Percentiles rank a stretch among this genome's conserved stretches.
Conservation (phyloP, 2,329 filamentous ascomycete genomes). For the Coniochaeta hoffmannii region DNA sequence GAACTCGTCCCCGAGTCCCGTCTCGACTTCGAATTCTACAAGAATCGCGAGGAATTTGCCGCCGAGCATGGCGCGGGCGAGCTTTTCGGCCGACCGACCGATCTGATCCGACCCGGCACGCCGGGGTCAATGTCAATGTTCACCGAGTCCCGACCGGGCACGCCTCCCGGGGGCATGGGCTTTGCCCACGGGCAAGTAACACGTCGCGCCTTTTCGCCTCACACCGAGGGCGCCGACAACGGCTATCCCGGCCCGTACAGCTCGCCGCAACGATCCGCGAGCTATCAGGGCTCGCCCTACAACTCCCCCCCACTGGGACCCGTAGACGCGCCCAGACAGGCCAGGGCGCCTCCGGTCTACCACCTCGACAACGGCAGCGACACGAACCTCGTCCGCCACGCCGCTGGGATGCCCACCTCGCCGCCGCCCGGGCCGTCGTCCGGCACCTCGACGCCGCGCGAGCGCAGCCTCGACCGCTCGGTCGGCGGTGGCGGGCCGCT, state of each 20-base stretch:
- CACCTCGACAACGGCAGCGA: conserved; percentile 36
- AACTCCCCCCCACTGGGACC: conserved; percentile 7
- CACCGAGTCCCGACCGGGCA: conserved; percentile 41
- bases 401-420: conserved; percentile 42
- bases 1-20: conserved; percentile 82
- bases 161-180: conserved; percentile 34
- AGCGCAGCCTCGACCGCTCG: conserved; percentile 14
- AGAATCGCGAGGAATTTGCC: conserved; percentile 80
- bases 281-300: conserved; percentile 10
- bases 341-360: conserved; percentile 41
- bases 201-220: conserved; percentile 15
- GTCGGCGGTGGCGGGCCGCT: conserved; percentile 17
- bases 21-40: conserved; percentile 88
- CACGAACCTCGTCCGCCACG: conserved; percentile 43
- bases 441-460: conserved; percentile 13
- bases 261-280: conserved; percentile 6
- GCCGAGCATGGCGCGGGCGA: conserved; percentile 78
- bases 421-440: conserved; percentile 12
- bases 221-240: conserved; percentile 6
- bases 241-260: conserved; percentile 8
- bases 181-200: conserved; percentile 8
- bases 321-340: conserved; percentile 20
- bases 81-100: conserved; percentile 52
- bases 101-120: conserved; percentile 54
- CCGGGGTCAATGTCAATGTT: conserved; percentile 46